Evolutionary conservation across 352 stramenopile genomes (phyloP), one percentile per base, ranked within the genome.

Genomic region (Pythium periplocum): DNA sequence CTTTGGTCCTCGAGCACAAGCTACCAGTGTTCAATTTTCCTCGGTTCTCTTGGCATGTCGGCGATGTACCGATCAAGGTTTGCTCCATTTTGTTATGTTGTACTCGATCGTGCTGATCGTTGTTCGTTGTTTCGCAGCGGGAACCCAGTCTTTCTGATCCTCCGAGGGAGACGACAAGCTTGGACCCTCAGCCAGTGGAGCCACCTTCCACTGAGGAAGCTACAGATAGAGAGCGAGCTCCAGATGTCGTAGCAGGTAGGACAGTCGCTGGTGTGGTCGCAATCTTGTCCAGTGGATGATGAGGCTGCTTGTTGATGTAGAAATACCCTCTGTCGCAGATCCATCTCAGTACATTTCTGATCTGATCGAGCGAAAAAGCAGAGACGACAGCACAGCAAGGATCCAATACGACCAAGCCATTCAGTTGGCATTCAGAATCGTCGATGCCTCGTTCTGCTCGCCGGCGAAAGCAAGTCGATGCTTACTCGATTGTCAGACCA

Each of bases 21-120:
- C 48, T 77, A 4, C 68, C 68, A 30, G 63, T 73, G 26, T 77
- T 77, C 56, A 77, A 77, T 36, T 77, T 77, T 49, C 66, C 68
- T 31, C 33, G 38, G 2, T 66, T 64, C 4, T 45, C 51, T n/a
- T 77, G 68, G 68, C 68, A 77, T 44, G 59, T 77, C 43, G 35
- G 32, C 12, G 37, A 50, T 5, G 64, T 69, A 3, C 64, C 65
- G 4, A 77, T 77, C 38, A 77, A 77, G 56, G 68, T 77, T 26
- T 26, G 17, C 17, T 26, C 17, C 17, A 26, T 26, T 26, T 26
- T 26, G 17, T 26, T 26, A 26, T 26, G 17, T 26, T 26, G 17
- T 26, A 26, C 17, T 26, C 17, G 17, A 26, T 26, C 17, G 17
- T 26, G 17, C 17, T 26, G 17, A 26, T 26, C 17, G 17, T 26